Percentiles rank a stretch among this genome's conserved stretches.
Evolutionary conservation across 805 yeast species (phyloP).

Genomic region (Saccharomycopsis fermentans): DNA sequence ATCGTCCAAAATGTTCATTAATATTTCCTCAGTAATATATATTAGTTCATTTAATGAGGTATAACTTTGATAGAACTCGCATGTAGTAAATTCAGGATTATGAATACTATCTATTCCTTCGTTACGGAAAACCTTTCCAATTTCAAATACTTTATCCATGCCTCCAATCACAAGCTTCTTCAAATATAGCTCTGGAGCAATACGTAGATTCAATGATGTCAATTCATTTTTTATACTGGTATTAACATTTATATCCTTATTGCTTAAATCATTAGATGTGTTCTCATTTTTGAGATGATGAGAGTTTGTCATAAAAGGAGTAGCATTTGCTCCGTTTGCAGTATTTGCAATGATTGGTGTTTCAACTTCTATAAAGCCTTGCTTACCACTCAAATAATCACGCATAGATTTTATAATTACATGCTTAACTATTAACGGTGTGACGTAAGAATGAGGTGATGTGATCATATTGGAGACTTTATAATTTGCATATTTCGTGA

Average conservation of each 20-base stretch:
- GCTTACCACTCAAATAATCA: conserved; percentile 36
- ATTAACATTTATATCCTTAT: conserved; percentile 19
- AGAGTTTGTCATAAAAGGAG: conserved; percentile 61
- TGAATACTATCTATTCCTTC: conserved; percentile 98
- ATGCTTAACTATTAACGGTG: conserved; percentile 37
- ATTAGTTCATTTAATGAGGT: conserved; percentile 95
- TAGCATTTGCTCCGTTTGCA: conserved; percentile 86
- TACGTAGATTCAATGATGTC: conserved; percentile 50
- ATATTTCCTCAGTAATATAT: conserved; percentile 34
- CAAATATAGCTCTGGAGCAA: conserved; percentile 93
- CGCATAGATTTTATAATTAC: conserved; percentile 48
- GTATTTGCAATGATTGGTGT: conserved; percentile 74
- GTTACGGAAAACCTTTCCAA: conserved; percentile 97
- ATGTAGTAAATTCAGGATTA: conserved; percentile 97
- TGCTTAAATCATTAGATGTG: neutral
- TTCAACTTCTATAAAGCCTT: conserved; percentile 68
- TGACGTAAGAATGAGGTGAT: neutral
- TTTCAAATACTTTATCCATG: conserved; percentile 94
- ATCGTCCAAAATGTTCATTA: neutral
- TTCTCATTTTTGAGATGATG: conserved; percentile 21
- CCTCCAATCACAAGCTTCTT: conserved; percentile 98
- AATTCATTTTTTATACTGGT: conserved; percentile 22
- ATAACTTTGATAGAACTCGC: conserved; percentile 96
- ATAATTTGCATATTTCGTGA: conserved; percentile 10
- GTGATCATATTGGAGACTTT: conserved; percentile 3